phyloP scores from a whole-genome alignment of 2,329 filamentous ascomycete species.

The Diaporthe australafricana region DNA sequence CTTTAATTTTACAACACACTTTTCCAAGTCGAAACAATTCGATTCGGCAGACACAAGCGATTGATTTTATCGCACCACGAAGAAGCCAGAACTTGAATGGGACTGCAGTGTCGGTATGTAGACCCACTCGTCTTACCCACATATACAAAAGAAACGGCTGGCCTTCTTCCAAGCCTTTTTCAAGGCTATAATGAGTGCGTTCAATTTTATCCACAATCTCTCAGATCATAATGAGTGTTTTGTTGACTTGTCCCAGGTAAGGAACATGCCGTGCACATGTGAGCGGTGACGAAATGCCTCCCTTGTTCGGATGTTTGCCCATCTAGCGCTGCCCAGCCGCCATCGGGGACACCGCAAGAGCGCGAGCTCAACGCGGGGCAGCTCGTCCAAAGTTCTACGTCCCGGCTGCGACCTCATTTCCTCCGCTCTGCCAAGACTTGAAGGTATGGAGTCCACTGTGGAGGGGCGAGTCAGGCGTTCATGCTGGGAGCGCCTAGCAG shows the following conservation, averaged over 20 bases:
- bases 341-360: constrained; percentile 6
- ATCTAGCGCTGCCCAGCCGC: neutral
- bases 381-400: neutral
- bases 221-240: neutral
- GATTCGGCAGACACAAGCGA: neutral
- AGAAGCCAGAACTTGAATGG: neutral
- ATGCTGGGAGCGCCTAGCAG: neutral
- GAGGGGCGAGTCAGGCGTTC: constrained; percentile 21
- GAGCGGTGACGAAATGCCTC: neutral
- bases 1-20: neutral
- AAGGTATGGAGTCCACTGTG: neutral
- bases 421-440: constrained; percentile 22
- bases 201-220: neutral
- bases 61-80: neutral
- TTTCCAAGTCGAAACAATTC: neutral
- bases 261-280: constrained; percentile 4
- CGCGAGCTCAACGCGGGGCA: constrained; percentile 7
- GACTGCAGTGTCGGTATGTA: neutral
- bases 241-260: neutral
- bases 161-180: neutral
- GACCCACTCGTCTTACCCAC: neutral
- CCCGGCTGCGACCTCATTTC: constrained; percentile 1
- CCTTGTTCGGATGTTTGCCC: neutral
- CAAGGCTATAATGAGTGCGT: neutral
- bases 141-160: neutral